These are phyloP conservation scores for Stagonosporopsis rhizophila DNA, from an alignment of 2,329 filamentous ascomycete genomes.

Conservation along the genomic window DNA sequence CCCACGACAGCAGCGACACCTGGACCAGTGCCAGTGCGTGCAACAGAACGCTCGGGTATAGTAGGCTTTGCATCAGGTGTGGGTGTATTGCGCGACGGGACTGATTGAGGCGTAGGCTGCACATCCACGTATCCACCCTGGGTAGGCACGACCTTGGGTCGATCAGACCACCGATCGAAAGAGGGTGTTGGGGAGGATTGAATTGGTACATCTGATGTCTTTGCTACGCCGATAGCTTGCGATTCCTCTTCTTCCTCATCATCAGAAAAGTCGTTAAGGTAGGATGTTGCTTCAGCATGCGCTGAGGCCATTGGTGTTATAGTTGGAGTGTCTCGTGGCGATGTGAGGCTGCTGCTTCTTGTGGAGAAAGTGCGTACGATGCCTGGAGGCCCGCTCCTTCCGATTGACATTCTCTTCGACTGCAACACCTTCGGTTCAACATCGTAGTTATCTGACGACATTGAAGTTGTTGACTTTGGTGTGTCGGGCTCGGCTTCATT, in stretches of 20 bases:
- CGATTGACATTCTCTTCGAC: constrained; percentile 48
- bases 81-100: constrained; percentile 35
- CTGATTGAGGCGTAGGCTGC: constrained; percentile 30
- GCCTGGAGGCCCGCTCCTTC: constrained; percentile 40
- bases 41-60: constrained; percentile 29
- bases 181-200: constrained; percentile 38
- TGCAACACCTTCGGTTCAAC: constrained; percentile 41
- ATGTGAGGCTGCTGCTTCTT: constrained; percentile 38
- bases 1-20: constrained; percentile 11
- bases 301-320: constrained; percentile 23
- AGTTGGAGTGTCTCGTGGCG: constrained; percentile 29
- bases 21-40: constrained; percentile 18
- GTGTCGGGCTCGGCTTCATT: constrained; percentile 28
- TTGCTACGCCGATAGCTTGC: constrained; percentile 52
- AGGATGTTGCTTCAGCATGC: constrained; percentile 33
- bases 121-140: constrained; percentile 40
- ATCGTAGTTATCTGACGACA: constrained; percentile 31
- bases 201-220: constrained; percentile 51
- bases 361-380: constrained; percentile 46
- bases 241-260: constrained; percentile 32
- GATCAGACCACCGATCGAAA: constrained; percentile 22
- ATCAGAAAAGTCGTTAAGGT: constrained; percentile 40
- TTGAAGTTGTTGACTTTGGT: constrained; percentile 7
- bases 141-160: constrained; percentile 23
- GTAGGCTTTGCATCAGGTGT: constrained; percentile 34